These are phyloP conservation scores for Naganishia sp. DNA, from an alignment of 1,284 basidiomycete species.

Conservation along the genomic window DNA sequence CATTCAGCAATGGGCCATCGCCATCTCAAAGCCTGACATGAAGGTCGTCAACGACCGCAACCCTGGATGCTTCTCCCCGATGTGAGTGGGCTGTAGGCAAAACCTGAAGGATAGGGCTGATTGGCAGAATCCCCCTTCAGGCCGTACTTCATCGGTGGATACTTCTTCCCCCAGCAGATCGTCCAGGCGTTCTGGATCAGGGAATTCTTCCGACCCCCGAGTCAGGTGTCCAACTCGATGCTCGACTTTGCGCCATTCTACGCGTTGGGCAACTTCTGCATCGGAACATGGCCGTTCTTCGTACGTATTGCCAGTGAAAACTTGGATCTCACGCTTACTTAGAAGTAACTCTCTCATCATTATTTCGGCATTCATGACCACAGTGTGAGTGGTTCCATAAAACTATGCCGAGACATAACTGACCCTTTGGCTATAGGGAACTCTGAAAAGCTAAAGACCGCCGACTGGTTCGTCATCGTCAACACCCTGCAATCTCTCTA, in stretches of 20 bases:
- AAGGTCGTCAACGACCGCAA: slow-evolving; percentile 44
- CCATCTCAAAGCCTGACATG: slow-evolving; percentile 42
- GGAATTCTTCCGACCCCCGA: slow-evolving; percentile 39
- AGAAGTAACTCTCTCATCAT: too few relatives aligned
- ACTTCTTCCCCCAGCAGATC: slow-evolving; percentile 46
- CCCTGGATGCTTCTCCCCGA: slow-evolving; percentile 43
- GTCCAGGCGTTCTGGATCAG: slow-evolving; percentile 44
- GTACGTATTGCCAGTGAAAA: slow-evolving; percentile 32
- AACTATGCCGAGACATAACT: not conserved
- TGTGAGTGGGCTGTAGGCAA: slow-evolving; percentile 22
- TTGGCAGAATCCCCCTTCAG: not conserved
- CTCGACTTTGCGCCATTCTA: slow-evolving; percentile 43
- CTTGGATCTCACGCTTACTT: too few relatives aligned
- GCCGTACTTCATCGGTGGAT: slow-evolving; percentile 45
- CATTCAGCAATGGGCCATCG: slow-evolving; percentile 42
- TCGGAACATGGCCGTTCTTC: slow-evolving; percentile 45
- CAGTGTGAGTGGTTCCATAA: not conserved
- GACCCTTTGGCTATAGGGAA: slow-evolving; percentile 33
- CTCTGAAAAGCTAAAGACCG: slow-evolving; percentile 41
- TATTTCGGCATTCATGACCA: not conserved
- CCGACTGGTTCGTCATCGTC: slow-evolving; percentile 43
- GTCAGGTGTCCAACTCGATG: slow-evolving; percentile 38
- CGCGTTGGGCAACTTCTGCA: slow-evolving; percentile 42
- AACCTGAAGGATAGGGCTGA: not conserved
- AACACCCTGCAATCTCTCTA: slow-evolving; percentile 44